Base-by-base conservation (phyloP, 495 filamentous ascomycete genomes). In the Tuber umbilicatum region DNA sequence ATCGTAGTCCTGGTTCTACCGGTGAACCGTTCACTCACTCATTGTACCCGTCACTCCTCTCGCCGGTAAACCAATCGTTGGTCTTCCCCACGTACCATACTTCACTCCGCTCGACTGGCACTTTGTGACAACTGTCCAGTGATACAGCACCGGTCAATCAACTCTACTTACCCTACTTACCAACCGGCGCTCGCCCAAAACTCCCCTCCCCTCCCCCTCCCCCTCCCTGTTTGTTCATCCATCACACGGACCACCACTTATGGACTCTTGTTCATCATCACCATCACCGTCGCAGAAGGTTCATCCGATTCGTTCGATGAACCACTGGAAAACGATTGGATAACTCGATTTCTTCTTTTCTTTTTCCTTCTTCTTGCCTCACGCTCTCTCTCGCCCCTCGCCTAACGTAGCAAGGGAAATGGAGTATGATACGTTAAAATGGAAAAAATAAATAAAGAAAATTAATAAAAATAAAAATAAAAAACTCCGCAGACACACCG, bases 161-260 rank as follows among this genome's bases (percentile, higher is more conserved):
- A 64, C 55, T 64, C n/a, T 64, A 16, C 55, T 40, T 40, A 39
- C 2, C 2, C 23, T 60, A 64, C 55, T 21, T 17, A 64, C 55
- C 55, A 31, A 64, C n/a, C 55, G 31, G n/a, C 27, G 14, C 31
- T 64, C n/a, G 27, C 55, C 55, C 55, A 55, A 55, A 27, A 27
- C 50, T 27, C 50, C 50, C n/a, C 50, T 17, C 23, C n/a, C 50
- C n/a, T n/a, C n/a, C n/a, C 21, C 45, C 9, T 5, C n/a, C 50
- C 50, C 45, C 21, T 50, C 50, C 50, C 23, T 21, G n/a, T 55
- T 27, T 27, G n/a, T 27, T 14, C 50, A 55, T 31, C 55, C 50
- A 55, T 64, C 55, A 64, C 55, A 64, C 55, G 31, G 55, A 64
- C 55, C 55, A 64, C n/a, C 55, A 64, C n/a, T 64, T 64, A 31